Percentiles rank a stretch among this genome's conserved stretches.
Evolutionary conservation across 805 yeast species (phyloP).

Genomic region (Dipodascus albidus): DNA sequence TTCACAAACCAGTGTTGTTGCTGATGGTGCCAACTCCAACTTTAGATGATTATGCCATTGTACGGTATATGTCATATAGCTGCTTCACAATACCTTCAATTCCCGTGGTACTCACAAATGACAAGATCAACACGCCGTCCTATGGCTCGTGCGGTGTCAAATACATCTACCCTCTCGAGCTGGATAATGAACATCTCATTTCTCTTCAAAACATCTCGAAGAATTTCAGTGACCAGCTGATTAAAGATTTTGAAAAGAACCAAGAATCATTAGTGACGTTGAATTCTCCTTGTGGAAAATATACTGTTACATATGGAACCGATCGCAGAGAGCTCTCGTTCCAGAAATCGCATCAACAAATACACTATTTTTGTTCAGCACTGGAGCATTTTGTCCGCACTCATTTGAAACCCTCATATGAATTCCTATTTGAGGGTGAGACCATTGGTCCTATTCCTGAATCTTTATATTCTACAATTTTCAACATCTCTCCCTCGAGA

Average conservation of each 20-base stretch:
- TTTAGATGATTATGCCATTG: not conserved
- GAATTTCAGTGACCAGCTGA: not conserved
- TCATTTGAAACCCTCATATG: not conserved
- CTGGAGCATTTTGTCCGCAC: not conserved
- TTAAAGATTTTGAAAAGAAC: not conserved
- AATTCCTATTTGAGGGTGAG: not conserved
- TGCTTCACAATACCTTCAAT: not conserved
- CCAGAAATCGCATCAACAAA: not conserved
- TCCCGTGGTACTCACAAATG: not conserved
- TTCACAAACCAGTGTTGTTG: not conserved
- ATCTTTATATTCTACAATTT: not conserved
- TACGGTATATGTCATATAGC: not conserved
- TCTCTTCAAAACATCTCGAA: not conserved
- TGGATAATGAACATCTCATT: not conserved
- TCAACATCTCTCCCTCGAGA: not conserved
- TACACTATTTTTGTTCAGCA: not conserved
- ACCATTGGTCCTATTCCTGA: not conserved
- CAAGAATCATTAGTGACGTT: not conserved
- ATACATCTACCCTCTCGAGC: not conserved
- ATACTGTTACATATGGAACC: not conserved
- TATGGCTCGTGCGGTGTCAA: not conserved
- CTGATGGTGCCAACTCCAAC: not conserved
- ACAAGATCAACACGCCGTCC: not conserved
- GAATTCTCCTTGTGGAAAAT: not conserved
- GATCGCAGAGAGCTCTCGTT: not conserved